A percentile compares a stretch with the other conserved stretches of the same genome.
phyloP scores from a whole-genome alignment of 805 yeast species.

The Kockiozyma suomiensis region DNA sequence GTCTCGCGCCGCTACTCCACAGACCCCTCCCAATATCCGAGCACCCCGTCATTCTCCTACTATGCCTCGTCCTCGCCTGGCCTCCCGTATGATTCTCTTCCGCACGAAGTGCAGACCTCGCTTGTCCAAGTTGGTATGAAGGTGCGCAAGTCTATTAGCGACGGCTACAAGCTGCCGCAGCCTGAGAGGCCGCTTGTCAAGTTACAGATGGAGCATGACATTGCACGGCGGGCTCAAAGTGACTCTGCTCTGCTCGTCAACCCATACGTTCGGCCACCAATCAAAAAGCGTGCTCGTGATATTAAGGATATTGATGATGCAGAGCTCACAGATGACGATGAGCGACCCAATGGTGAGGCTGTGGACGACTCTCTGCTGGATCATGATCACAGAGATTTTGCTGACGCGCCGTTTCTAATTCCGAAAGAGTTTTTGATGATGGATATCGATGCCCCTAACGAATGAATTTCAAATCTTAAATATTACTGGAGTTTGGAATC shows the following conservation, averaged over 20 bases:
- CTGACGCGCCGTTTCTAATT: conserved; percentile 29
- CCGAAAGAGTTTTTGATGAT: conserved; percentile 19
- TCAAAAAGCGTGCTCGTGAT: conserved; percentile 5
- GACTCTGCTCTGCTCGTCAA: conserved; percentile 12
- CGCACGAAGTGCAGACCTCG: conserved; percentile 22
- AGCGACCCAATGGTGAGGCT: background rate
- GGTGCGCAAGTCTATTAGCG: conserved; percentile 28
- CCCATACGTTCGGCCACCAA: conserved; percentile 2
- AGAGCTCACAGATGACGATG: conserved; percentile 10
- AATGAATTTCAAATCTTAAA: background rate
- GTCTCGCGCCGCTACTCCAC: conserved; percentile 22
- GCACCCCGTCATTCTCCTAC: conserved; percentile 9
- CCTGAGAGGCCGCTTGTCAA: background rate
- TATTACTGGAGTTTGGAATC: background rate
- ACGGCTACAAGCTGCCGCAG: conserved; percentile 28
- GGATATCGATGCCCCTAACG: conserved; percentile 9
- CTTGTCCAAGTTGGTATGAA: conserved; percentile 30
- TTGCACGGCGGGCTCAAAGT: conserved; percentile 3
- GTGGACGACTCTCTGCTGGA: conserved; percentile 1
- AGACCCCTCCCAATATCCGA: conserved; percentile 8
- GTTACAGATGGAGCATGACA: background rate
- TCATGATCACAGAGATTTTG: conserved; percentile 14
- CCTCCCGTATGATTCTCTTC: background rate
- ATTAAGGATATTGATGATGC: conserved; percentile 2
- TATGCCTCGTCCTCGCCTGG: conserved; percentile 16